Evolutionary conservation across 768 basidiomycete species (phyloP), one percentile per base, ranked within the genome.

Genomic region (Phlebiopsis flavidoalba): DNA sequence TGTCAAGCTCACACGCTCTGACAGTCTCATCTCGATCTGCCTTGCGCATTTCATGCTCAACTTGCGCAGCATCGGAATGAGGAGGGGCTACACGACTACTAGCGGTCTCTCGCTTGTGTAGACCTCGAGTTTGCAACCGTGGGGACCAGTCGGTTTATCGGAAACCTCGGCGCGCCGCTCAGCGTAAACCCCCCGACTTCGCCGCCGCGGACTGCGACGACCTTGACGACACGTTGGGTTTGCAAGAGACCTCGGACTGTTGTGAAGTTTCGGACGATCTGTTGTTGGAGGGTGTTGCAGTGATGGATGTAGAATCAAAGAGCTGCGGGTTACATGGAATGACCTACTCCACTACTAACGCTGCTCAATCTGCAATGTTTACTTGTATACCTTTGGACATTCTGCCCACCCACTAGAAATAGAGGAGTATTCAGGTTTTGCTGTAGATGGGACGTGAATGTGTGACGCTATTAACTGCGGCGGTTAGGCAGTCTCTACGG

Each of bases 41-140:
- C 22, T 63, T 31, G 15, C 62, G 22, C 51, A 58, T 0, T 63
- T 63, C 58, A 59, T 63, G 53, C 50, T 63, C 8, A 58, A 63
- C 33, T 36, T 63, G 21, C 51, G 62, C 22, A 47, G 45, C 11
- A 45, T 37, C 48, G 36, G 45, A 6, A 17, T 60, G 22, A 17
- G 24, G 14, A 36, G 53, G 31, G 47, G 59, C 24, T 1, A 2
- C 12, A 17, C 40, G n/a, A 12, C 36, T 1, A 37, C 8, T 7
- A 35, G 14, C 2, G 10, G 7, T 19, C 33, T 2, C 46, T 46
- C 17, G 1, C n/a, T 12, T 37, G 21, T 26, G 43, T 22, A 11
- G 45, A 48, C 31, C 26, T 22, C n/a, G n/a, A 36, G 22, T 37
- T 53, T 33, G 53, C 59, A 14, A n/a, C 52, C 22, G 15, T 53